A percentile compares a stretch with the other conserved stretches of the same genome.
phyloP scores from a whole-genome alignment of 495 filamentous ascomycete species.

The Xylaria sp. region DNA sequence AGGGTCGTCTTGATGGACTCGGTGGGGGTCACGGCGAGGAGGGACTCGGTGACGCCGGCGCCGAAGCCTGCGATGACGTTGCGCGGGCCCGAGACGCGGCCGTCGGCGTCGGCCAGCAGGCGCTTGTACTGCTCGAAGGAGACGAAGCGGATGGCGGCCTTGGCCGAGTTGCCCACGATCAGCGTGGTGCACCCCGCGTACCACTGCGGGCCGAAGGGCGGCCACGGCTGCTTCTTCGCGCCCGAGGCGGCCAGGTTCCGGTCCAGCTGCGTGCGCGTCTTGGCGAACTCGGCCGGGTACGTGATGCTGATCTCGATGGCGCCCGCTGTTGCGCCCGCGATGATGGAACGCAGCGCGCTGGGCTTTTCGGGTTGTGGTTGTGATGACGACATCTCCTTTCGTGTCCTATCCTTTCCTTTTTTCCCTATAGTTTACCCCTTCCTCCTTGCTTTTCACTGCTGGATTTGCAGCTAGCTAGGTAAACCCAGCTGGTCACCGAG shows the following conservation, averaged over 20 bases:
- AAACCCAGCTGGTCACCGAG: background rate
- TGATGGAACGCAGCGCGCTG: constrained; percentile 81
- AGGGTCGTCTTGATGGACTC: constrained; percentile 97
- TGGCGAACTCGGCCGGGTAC: constrained; percentile 98
- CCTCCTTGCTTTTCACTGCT: too few species aligned
- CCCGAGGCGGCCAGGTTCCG: constrained; percentile 76
- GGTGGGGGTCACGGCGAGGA: constrained; percentile 94
- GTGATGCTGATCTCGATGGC: constrained; percentile 98
- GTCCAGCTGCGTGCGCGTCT: constrained; percentile 94
- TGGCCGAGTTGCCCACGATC: constrained; percentile 94
- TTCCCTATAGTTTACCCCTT: too few species aligned
- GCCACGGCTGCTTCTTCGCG: constrained; percentile 95
- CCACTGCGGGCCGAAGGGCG: constrained; percentile 92
- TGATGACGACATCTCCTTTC: constrained; percentile 17
- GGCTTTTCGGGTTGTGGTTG: constrained; percentile 59
- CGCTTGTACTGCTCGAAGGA: constrained; percentile 93
- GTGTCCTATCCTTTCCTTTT: background rate
- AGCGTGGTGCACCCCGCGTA: constrained; percentile 97
- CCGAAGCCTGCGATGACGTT: constrained; percentile 95
- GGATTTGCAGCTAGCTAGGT: background rate
- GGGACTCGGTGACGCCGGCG: constrained; percentile 90
- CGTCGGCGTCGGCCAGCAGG: constrained; percentile 80
- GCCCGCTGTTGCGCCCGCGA: constrained; percentile 88
- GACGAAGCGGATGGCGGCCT: constrained; percentile 95
- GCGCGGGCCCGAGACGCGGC: constrained; percentile 86